These are phyloP conservation scores for Huntiella omanensis DNA, from an alignment of 2,329 filamentous ascomycete species.

Conservation along the genomic window DNA sequence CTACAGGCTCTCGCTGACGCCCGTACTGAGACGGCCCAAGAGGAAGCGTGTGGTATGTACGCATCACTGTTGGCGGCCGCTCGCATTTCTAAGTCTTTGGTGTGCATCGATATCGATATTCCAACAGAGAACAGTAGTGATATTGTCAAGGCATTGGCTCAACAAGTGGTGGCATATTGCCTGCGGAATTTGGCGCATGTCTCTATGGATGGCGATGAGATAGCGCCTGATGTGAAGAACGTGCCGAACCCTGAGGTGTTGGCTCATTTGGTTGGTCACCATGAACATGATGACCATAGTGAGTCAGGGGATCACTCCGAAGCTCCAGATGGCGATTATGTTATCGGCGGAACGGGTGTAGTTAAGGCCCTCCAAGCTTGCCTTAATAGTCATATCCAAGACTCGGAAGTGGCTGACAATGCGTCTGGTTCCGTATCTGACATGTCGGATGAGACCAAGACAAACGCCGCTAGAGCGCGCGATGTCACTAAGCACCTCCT, in stretches of 20 bases:
- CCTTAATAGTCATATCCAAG: constrained; percentile 50
- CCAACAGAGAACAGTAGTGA: constrained; percentile 68
- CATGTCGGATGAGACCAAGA: background rate
- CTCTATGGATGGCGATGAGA: constrained; percentile 35
- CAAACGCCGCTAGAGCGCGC: constrained; percentile 46
- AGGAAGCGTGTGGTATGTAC: constrained; percentile 86
- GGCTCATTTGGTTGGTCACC: constrained; percentile 66
- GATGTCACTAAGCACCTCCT: constrained; percentile 87
- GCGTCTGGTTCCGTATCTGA: constrained; percentile 24
- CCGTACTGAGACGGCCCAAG: constrained; percentile 60
- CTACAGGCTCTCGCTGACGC: constrained; percentile 54
- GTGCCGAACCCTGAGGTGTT: constrained; percentile 54
- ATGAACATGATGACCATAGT: constrained; percentile 30
- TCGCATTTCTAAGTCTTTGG: constrained; percentile 61
- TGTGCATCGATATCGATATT: constrained; percentile 83
- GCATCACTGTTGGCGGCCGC: constrained; percentile 79
- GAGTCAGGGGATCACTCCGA: constrained; percentile 23
- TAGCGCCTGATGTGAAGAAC: constrained; percentile 21
- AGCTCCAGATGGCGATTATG: constrained; percentile 80
- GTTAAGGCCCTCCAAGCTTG: constrained; percentile 88
- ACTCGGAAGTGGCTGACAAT: constrained; percentile 40
- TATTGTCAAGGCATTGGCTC: constrained; percentile 76
- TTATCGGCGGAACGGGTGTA: constrained; percentile 86
- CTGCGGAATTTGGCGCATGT: constrained; percentile 75
- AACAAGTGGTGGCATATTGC: constrained; percentile 88